These are phyloP conservation scores for Pulveroboletus sp. DNA, from an alignment of 768 basidiomycete species.

Conservation along the genomic window DNA sequence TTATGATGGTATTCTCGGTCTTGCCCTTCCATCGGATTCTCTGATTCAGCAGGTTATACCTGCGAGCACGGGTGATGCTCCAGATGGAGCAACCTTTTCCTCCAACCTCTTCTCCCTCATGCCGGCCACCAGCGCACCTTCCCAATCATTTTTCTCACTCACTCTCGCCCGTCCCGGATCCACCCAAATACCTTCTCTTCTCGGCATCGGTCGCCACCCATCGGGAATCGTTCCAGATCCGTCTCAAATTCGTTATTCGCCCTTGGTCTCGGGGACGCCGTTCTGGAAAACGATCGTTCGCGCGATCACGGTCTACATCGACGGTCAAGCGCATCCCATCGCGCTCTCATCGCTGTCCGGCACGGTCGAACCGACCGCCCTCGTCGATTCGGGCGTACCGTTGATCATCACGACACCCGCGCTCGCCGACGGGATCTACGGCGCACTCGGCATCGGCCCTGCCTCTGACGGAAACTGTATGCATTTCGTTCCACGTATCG, in stretches of 20 bases:
- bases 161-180: constrained; percentile 67
- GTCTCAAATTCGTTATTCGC: constrained; percentile 45
- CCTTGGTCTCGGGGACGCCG: constrained; percentile 42
- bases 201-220: constrained; percentile 73
- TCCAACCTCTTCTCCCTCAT: constrained; percentile 73
- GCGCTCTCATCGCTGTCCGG: constrained; percentile 41
- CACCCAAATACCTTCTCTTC: constrained; percentile 47
- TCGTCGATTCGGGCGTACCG: constrained; percentile 72
- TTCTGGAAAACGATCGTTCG: constrained; percentile 63
- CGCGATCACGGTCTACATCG: constrained; percentile 58
- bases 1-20: constrained; percentile 69
- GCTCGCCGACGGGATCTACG: constrained; percentile 75
- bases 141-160: constrained; percentile 62
- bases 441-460: constrained; percentile 62
- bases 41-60: constrained; percentile 52
- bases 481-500: background rate
- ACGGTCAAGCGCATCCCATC: constrained; percentile 40
- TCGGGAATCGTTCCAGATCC: constrained; percentile 48
- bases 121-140: constrained; percentile 47
- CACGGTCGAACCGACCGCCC: constrained; percentile 50
- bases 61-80: constrained; percentile 43
- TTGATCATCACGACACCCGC: constrained; percentile 55
- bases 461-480: constrained; percentile 59
- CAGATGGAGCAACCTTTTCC: constrained; percentile 63
- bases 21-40: constrained; percentile 72